Evolutionary conservation across 2,329 filamentous ascomycete genomes (phyloP), one percentile per base, ranked within the genome.

Genomic region (Pseudonectria foliicola): DNA sequence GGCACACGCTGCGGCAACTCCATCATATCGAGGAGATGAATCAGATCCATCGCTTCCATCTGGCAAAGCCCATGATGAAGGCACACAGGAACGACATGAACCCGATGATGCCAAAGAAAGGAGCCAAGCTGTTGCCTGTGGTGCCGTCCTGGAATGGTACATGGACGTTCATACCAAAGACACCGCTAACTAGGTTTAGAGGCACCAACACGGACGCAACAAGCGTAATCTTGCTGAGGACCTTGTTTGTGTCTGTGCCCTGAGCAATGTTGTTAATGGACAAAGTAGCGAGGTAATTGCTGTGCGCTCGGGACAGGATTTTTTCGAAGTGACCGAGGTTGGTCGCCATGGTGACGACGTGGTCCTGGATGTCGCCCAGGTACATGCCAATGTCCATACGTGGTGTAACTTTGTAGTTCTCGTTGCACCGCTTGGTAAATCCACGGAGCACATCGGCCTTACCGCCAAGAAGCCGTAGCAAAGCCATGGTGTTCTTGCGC

Each of bases 271-370:
- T 90, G 60, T 93, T 87, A 50, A 96, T 89, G 26, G 84, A 90
- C 43, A 96, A 77, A 56, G 95, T 92, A 2, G 92, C 90, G 25
- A 98, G 74, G 56, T 98, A 96, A 61, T 96, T 98, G 68, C 84
- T 86, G 67, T 98, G 92, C 3, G 85, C 85, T 14, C 92, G 83
- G 18, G 84, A 89, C 32, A 98, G 74, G 74, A 98, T 95, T 71
- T 96, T 96, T 61, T 98, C 92, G 50, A 95, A 95, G 59, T 98
- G 92, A 1, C 80, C 80, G 50, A 98, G 64, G 62, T 94, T 98
- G 49, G 85, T 92, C 75, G 95, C 94, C 90, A 96, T 96, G 29
- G 92, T 98, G 40, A 98, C 87, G 34, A 98, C 90, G 73, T 98
- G 92, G 64, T 98, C 92, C 62, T 98, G 92, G 45, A 98, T 95